Conservation (phyloP, 208 protist genomes). For the Trypanosoma cruzi region DNA sequence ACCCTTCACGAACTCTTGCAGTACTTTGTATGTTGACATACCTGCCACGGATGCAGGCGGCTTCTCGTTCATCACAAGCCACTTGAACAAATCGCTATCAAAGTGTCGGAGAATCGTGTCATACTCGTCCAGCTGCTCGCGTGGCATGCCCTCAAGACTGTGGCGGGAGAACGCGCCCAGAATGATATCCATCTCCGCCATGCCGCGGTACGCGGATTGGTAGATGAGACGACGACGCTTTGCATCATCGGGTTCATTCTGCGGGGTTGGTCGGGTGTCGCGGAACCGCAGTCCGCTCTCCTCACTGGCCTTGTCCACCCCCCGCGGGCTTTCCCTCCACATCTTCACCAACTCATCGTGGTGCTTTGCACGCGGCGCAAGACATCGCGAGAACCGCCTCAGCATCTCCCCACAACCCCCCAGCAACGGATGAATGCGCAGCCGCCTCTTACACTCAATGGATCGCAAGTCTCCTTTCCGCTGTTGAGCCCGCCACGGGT, state of each 20-base stretch:
- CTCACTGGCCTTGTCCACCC: constrained; percentile 35
- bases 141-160: constrained; percentile 45
- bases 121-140: constrained; percentile 74
- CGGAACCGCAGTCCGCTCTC: constrained; percentile 54
- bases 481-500: background rate
- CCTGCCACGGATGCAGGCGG: constrained; percentile 51
- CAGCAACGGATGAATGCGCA: background rate
- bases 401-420: constrained; percentile 8
- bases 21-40: constrained; percentile 43
- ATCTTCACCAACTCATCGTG: constrained; percentile 34
- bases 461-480: background rate
- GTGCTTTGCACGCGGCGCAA: constrained; percentile 23
- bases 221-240: constrained; percentile 81
- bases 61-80: constrained; percentile 72
- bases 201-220: constrained; percentile 85
- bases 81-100: constrained; percentile 87
- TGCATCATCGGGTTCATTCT: constrained; percentile 54
- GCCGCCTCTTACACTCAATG: background rate
- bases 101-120: constrained; percentile 83
- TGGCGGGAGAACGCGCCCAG: constrained; percentile 78
- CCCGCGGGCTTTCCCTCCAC: constrained; percentile 20
- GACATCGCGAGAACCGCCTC: constrained; percentile 6
- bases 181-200: constrained; percentile 93
- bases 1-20: constrained; percentile 62
- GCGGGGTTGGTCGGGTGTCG: constrained; percentile 56